Evolutionary conservation across 768 basidiomycete species (phyloP), one percentile per base, ranked within the genome.

Genomic region (Termitomyces sp.): DNA sequence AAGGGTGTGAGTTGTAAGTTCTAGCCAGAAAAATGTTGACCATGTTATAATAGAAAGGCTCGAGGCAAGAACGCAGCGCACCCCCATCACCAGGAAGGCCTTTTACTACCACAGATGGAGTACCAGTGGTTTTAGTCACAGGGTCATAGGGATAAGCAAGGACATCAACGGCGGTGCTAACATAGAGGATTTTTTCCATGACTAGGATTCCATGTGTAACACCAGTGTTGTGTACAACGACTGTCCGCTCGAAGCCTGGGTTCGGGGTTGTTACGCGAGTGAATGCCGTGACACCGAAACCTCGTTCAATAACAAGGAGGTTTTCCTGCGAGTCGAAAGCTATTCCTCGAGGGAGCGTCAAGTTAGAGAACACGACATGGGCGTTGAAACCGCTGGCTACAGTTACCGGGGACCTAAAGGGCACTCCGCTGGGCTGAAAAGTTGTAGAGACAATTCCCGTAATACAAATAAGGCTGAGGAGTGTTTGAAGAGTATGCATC

Each of bases 141-240:
- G 76, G 62, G 62, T 79, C 65, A 63, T 79, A 79, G 20, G 52
- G 47, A 53, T 76, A 80, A 2, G 67, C 52, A 10, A 76, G 65
- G 7, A 73, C 73, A 8, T 69, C 64, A 4, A 63, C 67, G 0
- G 73, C 72, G 1, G 75, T 78, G 64, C 76, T 78, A 43, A 77
- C 72, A 51, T 76, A 79, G 22, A 79, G 62, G 34, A 59, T 48
- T 13, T 58, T 55, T 0, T 68, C 73, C 42, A 76, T 71, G 26
- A 79, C 56, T 57, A 75, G 71, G 30, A 80, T 78, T 3, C 77
- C 79, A 46, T 79, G 78, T 8, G 77, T 80, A 20, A 79, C 66
- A 27, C 61, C 62, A 10, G 72, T 32, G 57, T 76, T 76, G 27
- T 64, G 53, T 24, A 78, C 60, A 14, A 79, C 74, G 14, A 79